phyloP scores from a whole-genome alignment of 2,329 filamentous ascomycete genomes.

The Cladosporium sp. region DNA sequence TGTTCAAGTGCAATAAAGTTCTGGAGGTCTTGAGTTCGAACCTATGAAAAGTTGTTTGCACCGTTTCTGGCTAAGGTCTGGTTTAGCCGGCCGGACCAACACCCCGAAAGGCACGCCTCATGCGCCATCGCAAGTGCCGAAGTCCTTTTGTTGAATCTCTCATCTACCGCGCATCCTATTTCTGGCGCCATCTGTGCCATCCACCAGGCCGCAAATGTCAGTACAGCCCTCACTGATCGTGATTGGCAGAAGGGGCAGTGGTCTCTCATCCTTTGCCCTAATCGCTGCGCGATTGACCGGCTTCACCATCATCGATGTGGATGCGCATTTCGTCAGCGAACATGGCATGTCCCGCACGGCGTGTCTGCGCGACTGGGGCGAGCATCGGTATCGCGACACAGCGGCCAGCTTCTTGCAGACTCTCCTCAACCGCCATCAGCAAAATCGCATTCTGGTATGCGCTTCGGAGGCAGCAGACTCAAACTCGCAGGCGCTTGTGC shows the following conservation, averaged over 20 bases:
- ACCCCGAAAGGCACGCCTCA: neutral
- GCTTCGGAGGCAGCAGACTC: neutral
- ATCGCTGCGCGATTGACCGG: neutral
- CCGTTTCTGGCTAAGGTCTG: neutral
- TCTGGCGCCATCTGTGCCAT: neutral
- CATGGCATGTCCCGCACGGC: neutral
- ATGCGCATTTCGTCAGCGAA: neutral
- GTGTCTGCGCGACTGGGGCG: neutral
- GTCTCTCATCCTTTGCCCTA: slow-evolving; percentile 6
- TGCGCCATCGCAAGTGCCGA: neutral
- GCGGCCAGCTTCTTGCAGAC: neutral
- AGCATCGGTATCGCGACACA: neutral
- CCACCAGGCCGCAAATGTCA: neutral
- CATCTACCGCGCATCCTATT: neutral
- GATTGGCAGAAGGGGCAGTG: slow-evolving; percentile 4
- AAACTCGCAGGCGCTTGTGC: neutral
- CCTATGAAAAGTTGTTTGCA: neutral
- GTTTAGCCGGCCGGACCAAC: neutral
- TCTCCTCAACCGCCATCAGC: neutral
- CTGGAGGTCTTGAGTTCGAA: neutral
- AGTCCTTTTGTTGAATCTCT: neutral
- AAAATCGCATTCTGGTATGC: slow-evolving; percentile 1
- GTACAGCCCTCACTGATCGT: slow-evolving; percentile 4
- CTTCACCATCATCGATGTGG: neutral
- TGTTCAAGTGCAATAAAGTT: neutral